Evolutionary conservation across 345 rosid genomes (phyloP).

Genomic region (Pelargonium nanum): DNA sequence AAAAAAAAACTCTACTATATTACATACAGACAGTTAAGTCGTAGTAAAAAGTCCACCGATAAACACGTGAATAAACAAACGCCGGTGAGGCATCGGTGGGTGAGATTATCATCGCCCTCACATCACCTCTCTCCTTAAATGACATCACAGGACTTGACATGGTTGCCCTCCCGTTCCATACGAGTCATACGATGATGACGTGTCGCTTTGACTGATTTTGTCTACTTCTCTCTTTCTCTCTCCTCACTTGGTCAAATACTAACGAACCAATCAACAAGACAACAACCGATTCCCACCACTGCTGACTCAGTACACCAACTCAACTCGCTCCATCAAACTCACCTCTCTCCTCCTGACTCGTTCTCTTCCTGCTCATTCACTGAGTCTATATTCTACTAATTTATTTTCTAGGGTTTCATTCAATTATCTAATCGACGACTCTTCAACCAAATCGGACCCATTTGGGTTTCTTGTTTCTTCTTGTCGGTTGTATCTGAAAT

Average conservation of each 20-base stretch:
- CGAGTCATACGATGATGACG: neutral
- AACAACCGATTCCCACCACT: neutral
- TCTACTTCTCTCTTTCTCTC: neutral
- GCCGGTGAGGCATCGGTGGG: neutral
- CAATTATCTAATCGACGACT: too few relatives aligned
- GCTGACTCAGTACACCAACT: neutral
- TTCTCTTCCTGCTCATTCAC: neutral
- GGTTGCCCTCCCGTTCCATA: neutral
- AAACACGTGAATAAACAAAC: neutral
- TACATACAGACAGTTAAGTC: too few relatives aligned
- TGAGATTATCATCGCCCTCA: neutral
- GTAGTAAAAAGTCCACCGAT: neutral
- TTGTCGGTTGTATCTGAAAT: constrained; percentile 13
- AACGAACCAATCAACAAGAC: neutral
- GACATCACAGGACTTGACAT: neutral
- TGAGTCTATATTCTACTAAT: too few relatives aligned
- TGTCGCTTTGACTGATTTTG: neutral
- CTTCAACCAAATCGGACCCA: too few relatives aligned
- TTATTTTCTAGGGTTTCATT: neutral
- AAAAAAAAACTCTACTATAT: too few relatives aligned
- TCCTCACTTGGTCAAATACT: neutral
- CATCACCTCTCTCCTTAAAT: neutral
- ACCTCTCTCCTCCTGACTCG: neutral
- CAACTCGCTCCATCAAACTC: neutral
- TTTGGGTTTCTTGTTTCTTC: constrained; percentile 3